phyloP scores from a whole-genome alignment of 106 monocot genomes.

The Ottelia alismoides region DNA sequence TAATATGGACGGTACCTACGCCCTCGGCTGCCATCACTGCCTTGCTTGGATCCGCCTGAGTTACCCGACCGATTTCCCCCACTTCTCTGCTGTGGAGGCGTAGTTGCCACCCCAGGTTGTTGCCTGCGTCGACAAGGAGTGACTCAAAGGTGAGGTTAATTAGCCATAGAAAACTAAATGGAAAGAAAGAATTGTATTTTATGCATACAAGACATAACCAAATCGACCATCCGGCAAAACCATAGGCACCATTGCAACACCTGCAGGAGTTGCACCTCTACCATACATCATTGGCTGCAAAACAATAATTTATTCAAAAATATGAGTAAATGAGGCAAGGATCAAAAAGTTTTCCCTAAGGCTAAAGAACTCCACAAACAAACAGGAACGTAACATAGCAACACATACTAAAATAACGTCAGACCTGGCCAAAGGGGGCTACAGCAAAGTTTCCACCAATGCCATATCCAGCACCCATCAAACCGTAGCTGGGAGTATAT shows the following conservation, averaged over 20 bases:
- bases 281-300: constrained; percentile 52
- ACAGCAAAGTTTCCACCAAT: constrained; percentile 24
- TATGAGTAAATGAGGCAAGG: no score
- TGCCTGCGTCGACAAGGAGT: not conserved
- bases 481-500: constrained; percentile 34
- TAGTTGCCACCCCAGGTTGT: constrained; percentile 1
- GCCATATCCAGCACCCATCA: constrained; percentile 42
- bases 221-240: constrained; percentile 62
- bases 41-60: constrained; percentile 1
- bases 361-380: no score
- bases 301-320: not conserved
- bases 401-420: no score
- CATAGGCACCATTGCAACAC: constrained; percentile 61
- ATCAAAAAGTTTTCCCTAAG: no score
- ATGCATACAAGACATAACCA: constrained; percentile 58
- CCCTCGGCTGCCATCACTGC: constrained; percentile 8
- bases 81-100: not conserved
- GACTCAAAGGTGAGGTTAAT: not conserved
- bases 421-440: constrained; percentile 29
- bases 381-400: no score
- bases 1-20: constrained; percentile 16
- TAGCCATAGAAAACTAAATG: not conserved
- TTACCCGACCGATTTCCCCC: constrained; percentile 10
- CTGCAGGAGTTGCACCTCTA: constrained; percentile 23
- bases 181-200: not conserved